Evolutionary conservation across 2,329 filamentous ascomycete species (phyloP).

Genomic region (Neofusicoccum cordaticola): DNA sequence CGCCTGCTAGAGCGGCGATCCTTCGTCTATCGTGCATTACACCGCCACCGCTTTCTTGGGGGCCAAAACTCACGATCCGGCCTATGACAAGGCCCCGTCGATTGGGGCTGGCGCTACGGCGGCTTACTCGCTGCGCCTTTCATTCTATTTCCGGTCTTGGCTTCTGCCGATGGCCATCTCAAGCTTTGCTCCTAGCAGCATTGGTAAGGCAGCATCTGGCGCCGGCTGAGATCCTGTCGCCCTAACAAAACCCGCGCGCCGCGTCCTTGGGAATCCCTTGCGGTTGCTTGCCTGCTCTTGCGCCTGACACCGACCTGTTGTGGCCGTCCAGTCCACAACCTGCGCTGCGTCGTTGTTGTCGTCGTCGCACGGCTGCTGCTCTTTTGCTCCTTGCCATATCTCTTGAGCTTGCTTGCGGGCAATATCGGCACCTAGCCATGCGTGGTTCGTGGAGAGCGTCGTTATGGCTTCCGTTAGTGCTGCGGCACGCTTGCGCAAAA

Average conservation of each 20-base stretch:
- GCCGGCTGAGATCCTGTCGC: background rate
- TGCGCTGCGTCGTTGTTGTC: too few species aligned
- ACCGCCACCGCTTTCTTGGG: background rate
- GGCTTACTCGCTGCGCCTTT: too few species aligned
- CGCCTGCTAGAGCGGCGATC: background rate
- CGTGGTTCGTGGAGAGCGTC: background rate
- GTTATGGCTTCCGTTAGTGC: background rate
- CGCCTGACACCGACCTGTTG: background rate
- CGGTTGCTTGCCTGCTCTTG: background rate
- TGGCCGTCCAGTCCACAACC: too few species aligned
- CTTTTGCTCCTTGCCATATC: too few species aligned
- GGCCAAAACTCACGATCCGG: background rate
- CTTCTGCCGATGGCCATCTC: background rate
- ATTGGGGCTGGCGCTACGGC: too few species aligned
- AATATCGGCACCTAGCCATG: background rate
- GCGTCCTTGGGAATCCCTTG: background rate
- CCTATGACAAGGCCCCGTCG: background rate
- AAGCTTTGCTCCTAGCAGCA: too few species aligned
- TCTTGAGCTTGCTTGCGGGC: too few species aligned
- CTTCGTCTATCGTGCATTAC: background rate
- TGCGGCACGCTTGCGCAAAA: background rate
- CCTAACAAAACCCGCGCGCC: background rate
- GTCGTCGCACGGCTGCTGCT: background rate
- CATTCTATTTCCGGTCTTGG: background rate
- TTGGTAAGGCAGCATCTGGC: too few species aligned